Evolutionary conservation across 2,329 filamentous ascomycete genomes (phyloP), one percentile per base, ranked within the genome.

Genomic region (Alternaria postmessia): DNA sequence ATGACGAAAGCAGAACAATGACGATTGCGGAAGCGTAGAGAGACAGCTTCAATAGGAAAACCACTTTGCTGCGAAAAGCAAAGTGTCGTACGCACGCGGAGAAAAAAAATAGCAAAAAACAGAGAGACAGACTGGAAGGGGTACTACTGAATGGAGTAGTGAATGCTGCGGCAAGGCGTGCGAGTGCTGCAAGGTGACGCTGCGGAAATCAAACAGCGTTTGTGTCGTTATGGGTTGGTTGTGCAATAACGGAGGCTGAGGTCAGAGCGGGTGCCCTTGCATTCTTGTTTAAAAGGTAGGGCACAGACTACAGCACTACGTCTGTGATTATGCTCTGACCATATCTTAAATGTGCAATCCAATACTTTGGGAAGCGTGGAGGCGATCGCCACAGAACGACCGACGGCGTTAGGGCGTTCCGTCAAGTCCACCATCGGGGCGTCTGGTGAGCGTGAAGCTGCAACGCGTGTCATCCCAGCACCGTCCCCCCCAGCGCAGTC

Each of bases 1-100:
- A 63, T 67, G 67, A 69, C 68, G 70, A 63, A 67, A 68, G 26
- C 41, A 47, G 24, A 48, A 59, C 51, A 51, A 44, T 46, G 65
- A 71, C 70, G 72, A 66, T 75, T 76, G 72, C 73, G 71, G 73
- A 76, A 75, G 67, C 68, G 61, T 69, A 56, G 70, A 64, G 65
- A 70, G 63, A 71, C 67, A 63, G 69, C 70, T 75, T 75, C 63
- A 67, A 65, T 41, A 70, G 55, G 60, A 67, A 63, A 66, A 53
- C 51, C 67, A 72, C 71, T 71, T 74, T 72, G 71, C 68, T 39
- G 66, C 58, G 65, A 74, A 72, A 73, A 71, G 70, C 74, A 75
- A 75, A 74, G 73, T 72, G 28, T 30, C 28, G 11, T 12, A 9
- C 28, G 28, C 28, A 9, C 28, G 28, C 28, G 69, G 64, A 62